Percentiles rank a stretch among this genome's conserved stretches.
Conservation (phyloP, 192 early-diverging fungal genomes). For the Gaertneriomyces sp. region DNA sequence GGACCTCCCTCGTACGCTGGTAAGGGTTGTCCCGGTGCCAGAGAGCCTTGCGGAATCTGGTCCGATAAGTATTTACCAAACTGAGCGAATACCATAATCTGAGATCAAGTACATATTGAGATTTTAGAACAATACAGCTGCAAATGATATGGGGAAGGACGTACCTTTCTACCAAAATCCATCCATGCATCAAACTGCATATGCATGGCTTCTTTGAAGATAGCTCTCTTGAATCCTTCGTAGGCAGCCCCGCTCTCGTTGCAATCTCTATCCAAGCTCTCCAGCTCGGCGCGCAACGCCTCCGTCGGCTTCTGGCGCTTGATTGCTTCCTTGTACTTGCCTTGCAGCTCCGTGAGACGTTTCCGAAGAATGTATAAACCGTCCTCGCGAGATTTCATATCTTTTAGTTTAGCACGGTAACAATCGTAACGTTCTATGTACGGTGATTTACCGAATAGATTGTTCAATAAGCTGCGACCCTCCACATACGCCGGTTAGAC, state of each 20-base stretch:
- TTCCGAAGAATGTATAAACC: slow-evolving; percentile 19
- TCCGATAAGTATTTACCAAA: slow-evolving; percentile 41
- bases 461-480: too few relatives aligned
- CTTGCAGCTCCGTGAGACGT: slow-evolving; percentile 26
- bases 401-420: slow-evolving; percentile 33
- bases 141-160: neutral
- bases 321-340: slow-evolving; percentile 29
- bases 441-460: neutral
- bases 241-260: slow-evolving; percentile 22
- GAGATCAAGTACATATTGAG: neutral
- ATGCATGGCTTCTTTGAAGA: slow-evolving; percentile 26
- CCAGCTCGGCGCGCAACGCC: slow-evolving; percentile 30
- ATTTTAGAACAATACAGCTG: too few relatives aligned
- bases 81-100: slow-evolving; percentile 28
- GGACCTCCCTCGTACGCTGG: slow-evolving; percentile 13
- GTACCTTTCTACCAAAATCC: slow-evolving; percentile 33
- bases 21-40: slow-evolving; percentile 35
- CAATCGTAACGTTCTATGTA: slow-evolving; percentile 26
- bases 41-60: slow-evolving; percentile 37
- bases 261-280: slow-evolving; percentile 29
- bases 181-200: slow-evolving; percentile 36
- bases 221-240: slow-evolving; percentile 35
- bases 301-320: slow-evolving; percentile 28
- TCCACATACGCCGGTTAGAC: too few relatives aligned
- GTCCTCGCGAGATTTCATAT: slow-evolving; percentile 22